Conservation (phyloP, 768 basidiomycete genomes). For the Melanogaster broomeanus region DNA sequence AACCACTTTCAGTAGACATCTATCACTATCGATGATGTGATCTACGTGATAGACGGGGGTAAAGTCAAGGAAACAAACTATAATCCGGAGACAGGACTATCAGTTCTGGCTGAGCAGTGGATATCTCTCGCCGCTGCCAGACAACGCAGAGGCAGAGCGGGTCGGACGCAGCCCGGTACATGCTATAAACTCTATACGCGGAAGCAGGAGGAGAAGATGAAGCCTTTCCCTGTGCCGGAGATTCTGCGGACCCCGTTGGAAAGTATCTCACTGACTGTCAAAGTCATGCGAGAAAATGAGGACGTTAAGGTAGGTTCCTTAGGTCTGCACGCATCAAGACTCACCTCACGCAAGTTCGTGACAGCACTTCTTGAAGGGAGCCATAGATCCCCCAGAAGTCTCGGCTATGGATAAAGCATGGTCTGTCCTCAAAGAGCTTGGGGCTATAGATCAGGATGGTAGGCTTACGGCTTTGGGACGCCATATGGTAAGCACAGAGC, state of each 20-base stretch:
- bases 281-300: slow-evolving; percentile 72
- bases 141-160: slow-evolving; percentile 89
- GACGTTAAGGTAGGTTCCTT: slow-evolving; percentile 66
- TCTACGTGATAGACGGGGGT: slow-evolving; percentile 83
- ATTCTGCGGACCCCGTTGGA: slow-evolving; percentile 88
- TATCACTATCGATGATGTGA: slow-evolving; percentile 87
- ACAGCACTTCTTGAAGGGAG: slow-evolving; percentile 65
- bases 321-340: slow-evolving; percentile 4
- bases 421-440: slow-evolving; percentile 70
- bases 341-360: background rate
- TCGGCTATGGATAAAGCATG: slow-evolving; percentile 78
- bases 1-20: slow-evolving; percentile 58
- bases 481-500: slow-evolving; percentile 56
- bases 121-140: slow-evolving; percentile 75
- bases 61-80: slow-evolving; percentile 82
- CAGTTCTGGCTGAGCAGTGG: slow-evolving; percentile 78
- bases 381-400: slow-evolving; percentile 82
- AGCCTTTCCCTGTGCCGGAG: slow-evolving; percentile 78
- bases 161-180: slow-evolving; percentile 76
- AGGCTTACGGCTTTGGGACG: slow-evolving; percentile 79
- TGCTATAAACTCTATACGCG: slow-evolving; percentile 91
- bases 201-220: slow-evolving; percentile 69
- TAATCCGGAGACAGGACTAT: slow-evolving; percentile 71
- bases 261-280: slow-evolving; percentile 77
- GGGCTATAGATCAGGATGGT: slow-evolving; percentile 67